These are phyloP conservation scores for Aspergillus latus DNA, from an alignment of 2,329 filamentous ascomycete genomes.

Conservation along the genomic window DNA sequence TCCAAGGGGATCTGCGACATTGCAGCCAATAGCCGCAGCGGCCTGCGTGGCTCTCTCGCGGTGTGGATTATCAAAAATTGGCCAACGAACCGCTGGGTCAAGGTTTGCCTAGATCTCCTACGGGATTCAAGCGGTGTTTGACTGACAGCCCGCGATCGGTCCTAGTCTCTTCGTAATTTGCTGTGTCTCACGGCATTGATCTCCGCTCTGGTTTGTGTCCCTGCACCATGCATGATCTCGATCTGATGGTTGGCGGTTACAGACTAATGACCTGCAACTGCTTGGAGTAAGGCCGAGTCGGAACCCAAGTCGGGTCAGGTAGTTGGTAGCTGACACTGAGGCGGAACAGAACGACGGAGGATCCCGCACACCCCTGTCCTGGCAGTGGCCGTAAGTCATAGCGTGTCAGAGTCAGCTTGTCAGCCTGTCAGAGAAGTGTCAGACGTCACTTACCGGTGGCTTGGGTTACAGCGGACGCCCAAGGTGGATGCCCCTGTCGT, in stretches of 20 bases:
- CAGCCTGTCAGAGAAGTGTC: constrained; percentile 10
- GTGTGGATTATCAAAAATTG: constrained; percentile 3
- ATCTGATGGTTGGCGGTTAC: neutral
- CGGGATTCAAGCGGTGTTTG: neutral
- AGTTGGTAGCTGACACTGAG: neutral
- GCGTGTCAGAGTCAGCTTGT: neutral
- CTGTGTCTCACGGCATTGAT: constrained; percentile 15
- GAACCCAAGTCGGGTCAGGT: neutral
- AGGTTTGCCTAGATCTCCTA: constrained; percentile 2
- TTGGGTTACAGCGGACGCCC: neutral
- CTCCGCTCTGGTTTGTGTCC: constrained; percentile 13
- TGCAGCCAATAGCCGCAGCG: neutral
- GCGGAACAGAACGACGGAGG: neutral
- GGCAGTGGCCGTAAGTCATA: no score
- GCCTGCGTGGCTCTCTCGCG: neutral
- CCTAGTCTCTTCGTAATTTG: neutral
- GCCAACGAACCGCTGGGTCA: constrained; percentile 8
- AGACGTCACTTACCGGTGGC: constrained; percentile 3
- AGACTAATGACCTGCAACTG: neutral
- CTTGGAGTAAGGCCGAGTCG: neutral
- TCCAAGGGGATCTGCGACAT: neutral
- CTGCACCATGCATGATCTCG: constrained; percentile 17
- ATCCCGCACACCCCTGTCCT: neutral
- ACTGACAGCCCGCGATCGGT: neutral
- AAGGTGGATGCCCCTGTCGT: neutral